Base-by-base conservation (phyloP, 257 asterid genomes). In the Solanum lignicaule region DNA sequence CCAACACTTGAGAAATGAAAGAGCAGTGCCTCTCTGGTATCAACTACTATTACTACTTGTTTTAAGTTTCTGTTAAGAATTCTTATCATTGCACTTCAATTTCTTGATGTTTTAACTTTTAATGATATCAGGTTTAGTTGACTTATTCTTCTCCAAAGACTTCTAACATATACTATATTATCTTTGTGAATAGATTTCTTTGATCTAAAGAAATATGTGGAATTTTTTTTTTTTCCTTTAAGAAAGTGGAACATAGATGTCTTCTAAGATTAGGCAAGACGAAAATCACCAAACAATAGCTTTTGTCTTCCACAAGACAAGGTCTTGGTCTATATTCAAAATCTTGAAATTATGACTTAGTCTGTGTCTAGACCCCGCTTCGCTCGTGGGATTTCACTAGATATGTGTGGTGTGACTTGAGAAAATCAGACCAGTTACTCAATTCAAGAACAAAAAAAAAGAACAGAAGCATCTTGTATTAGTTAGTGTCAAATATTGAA, bases 191-290 rank as follows among this genome's bases (percentile, higher is more conserved):
- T 3, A 38, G 16, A 4, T 58, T 60, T 33, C 93, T 91, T 91
- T 83, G 55, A 52, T 83, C 43, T 35, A 92, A 93, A 93, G 93
- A 89, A 83, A 89, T 48, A 31, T n/a, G 84, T 31, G 74, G 69
- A 72, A 6, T 41, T 43, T n/a, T 9, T 35, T 78, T 76, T 81
- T 82, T 82, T 82, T 20, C 31, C 86, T 82, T 48, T 18, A 82
- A 82, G 71, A 82, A 55, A 82, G 65, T 48, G 39, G 41, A 48
- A 82, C 71, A 89, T 84, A 71, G 78, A 71, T 90, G 91, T 68
- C 93, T 90, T 93, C 76, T 58, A 89, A 93, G 94, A 90, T 90
- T 75, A 90, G 92, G 89, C 90, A 90, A 83, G 88, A 89, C 92
- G 88, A 87, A 91, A 89, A 33, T 48, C 69, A 82, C 86, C 71